Conservation (phyloP, 2,329 filamentous ascomycete genomes). For the Aspergillus cejpii region DNA sequence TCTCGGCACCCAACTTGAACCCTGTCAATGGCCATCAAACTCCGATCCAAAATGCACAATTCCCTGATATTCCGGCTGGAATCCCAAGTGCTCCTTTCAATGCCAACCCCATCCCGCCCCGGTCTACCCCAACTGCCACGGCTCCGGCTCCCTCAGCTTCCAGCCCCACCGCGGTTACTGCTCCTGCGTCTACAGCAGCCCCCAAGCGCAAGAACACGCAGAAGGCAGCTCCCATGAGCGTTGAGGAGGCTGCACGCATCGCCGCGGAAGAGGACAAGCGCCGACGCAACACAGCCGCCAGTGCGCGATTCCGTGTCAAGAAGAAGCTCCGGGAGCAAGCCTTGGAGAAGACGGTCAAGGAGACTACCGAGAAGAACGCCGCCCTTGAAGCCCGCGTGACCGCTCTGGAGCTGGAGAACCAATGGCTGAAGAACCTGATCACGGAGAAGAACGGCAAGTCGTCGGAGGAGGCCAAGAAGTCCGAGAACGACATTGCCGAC, state of each 20-base stretch:
- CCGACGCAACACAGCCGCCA: constrained; percentile 79
- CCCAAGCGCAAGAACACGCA: constrained; percentile 37
- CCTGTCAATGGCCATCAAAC: constrained; percentile 20
- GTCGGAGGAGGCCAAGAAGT: constrained; percentile 27
- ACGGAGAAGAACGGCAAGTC: constrained; percentile 63
- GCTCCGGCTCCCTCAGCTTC: constrained; percentile 12
- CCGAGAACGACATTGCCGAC: constrained; percentile 43
- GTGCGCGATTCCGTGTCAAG: constrained; percentile 87
- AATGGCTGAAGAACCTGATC: constrained; percentile 71
- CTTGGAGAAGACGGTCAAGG: constrained; percentile 72
- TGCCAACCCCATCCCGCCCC: constrained; percentile 13
- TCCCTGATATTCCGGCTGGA: constrained; percentile 15
- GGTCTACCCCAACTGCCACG: constrained; percentile 12
- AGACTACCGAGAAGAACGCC: constrained; percentile 71
- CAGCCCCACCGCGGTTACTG: constrained; percentile 10
- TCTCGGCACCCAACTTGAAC: constrained; percentile 25
- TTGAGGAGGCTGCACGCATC: constrained; percentile 64
- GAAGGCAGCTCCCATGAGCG: constrained; percentile 39
- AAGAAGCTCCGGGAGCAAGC: constrained; percentile 92
- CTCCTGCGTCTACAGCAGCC: constrained; percentile 18
- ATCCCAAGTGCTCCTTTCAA: constrained; percentile 5
- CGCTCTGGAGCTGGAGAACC: constrained; percentile 73
- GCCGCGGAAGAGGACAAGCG: constrained; percentile 91
- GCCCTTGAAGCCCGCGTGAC: constrained; percentile 66
- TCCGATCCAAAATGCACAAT: constrained; percentile 23